phyloP scores from a whole-genome alignment of 2,329 filamentous ascomycete genomes.

The Fusarium sp. region DNA sequence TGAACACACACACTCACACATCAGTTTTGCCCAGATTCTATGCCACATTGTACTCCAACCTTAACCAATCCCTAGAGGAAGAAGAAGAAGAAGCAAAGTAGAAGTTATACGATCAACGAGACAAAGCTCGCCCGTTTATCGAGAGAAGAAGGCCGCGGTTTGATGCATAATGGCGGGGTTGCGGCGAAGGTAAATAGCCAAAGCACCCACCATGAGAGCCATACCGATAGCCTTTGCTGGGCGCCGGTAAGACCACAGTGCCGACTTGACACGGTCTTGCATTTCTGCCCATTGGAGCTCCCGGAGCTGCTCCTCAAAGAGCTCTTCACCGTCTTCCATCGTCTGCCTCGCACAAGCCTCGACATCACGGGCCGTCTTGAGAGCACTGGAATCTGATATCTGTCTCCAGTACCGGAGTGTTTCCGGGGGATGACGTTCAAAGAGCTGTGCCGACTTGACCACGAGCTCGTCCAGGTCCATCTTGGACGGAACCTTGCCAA shows the following conservation, averaged over 20 bases:
- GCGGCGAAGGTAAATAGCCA: conserved; percentile 76
- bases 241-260: conserved; percentile 73
- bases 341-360: conserved; percentile 65
- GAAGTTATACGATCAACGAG: background rate
- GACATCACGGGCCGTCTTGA: conserved; percentile 81
- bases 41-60: conserved; percentile 2
- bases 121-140: conserved; percentile 25
- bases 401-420: conserved; percentile 76
- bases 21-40: conserved; percentile 13
- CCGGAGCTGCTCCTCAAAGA: conserved; percentile 77
- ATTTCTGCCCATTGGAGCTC: conserved; percentile 77
- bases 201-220: conserved; percentile 74
- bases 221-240: conserved; percentile 72
- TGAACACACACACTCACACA: background rate
- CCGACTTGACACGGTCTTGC: conserved; percentile 43
- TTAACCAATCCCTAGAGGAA: background rate
- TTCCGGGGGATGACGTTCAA: conserved; percentile 77
- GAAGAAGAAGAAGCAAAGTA: background rate
- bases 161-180: conserved; percentile 50
- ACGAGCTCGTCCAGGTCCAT: conserved; percentile 86
- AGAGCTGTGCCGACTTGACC: conserved; percentile 71
- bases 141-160: conserved; percentile 44
- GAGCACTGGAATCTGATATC: conserved; percentile 81
- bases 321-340: conserved; percentile 72
- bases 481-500: conserved; percentile 86